Evolutionary conservation across 352 stramenopile species (phyloP), one percentile per base, ranked within the genome.

Genomic region (Pythium plurisporium): DNA sequence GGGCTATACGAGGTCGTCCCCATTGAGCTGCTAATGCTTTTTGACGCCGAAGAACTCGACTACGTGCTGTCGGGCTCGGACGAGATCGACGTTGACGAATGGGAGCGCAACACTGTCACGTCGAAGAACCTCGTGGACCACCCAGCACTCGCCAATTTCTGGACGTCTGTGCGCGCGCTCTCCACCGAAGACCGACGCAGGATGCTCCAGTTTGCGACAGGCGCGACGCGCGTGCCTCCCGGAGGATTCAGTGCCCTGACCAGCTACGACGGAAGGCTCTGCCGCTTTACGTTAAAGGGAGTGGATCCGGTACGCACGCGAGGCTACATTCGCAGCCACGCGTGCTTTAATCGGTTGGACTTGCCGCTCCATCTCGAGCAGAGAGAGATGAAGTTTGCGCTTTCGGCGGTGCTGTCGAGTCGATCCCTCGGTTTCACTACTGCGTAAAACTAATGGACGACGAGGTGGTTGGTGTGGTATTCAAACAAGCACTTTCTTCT

Each of bases 1-100:
- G 97, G 97, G 17, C 92, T 99, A 43, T 98, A 98, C 69, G 94
- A 99, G 62, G 91, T 99, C 11, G 42, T 98, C 26, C 94, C 93
- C 0, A 74, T 91, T 36, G 74, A 89, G n/a, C 66, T 97, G 11
- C 66, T 98, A 10, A 85, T 89, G 19, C 74, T 97, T n/a, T 98
- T 98, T 72, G 92, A 98, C 66, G 96, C 91, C 57, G 89, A 97
- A 67, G 91, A 98, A 67, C 67, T 98, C 3, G 93, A 98, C 63
- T 69, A 97, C 33, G 64, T 98, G 9, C 78, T 98, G 54, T 97
- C 87, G 46, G 93, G 91, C 14, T 65, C 97, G 34, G 87, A 92
- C 4, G 74, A 82, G 53, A 96, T 98, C 57, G 80, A 96, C 50
- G 88, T 98, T 40, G 73, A 91, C 20, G 93, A 98, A 64, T 98